phyloP scores from a whole-genome alignment of 225 moss, liverwort and hornwort genomes.

The Lunularia cruciata region DNA sequence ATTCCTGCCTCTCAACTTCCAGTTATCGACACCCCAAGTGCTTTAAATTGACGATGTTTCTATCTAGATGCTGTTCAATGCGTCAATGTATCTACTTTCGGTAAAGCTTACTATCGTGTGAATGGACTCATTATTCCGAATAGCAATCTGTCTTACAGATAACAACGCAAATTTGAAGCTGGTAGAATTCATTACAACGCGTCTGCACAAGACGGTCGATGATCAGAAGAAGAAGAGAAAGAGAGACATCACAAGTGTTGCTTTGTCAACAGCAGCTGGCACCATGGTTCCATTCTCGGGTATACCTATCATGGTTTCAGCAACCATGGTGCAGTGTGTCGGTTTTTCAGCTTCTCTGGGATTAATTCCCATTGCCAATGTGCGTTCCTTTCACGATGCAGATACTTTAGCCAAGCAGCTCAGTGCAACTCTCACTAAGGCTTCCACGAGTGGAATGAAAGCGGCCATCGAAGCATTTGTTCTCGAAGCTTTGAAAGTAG shows the following conservation, averaged over 20 bases:
- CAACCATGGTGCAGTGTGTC: constrained; percentile 54
- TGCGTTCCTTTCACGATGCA: constrained; percentile 40
- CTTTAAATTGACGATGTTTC: background rate
- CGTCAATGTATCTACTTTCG: background rate
- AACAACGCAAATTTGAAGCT: constrained; percentile 18
- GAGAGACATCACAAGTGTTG: constrained; percentile 44
- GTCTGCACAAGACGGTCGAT: constrained; percentile 32
- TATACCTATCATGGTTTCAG: constrained; percentile 50
- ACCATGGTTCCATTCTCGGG: constrained; percentile 50
- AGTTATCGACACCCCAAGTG: too few species aligned
- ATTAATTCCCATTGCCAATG: constrained; percentile 48
- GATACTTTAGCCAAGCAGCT: constrained; percentile 39
- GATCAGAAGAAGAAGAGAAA: constrained; percentile 43
- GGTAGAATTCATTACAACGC: constrained; percentile 39
- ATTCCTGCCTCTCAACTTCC: too few species aligned
- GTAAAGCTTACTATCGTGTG: background rate
- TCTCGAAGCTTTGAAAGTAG: constrained; percentile 32
- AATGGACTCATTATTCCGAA: background rate
- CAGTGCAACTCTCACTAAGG: constrained; percentile 33
- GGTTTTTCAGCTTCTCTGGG: constrained; percentile 42
- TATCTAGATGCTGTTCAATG: background rate
- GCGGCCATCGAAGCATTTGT: constrained; percentile 49
- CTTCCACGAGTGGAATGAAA: constrained; percentile 33
- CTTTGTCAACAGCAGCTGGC: constrained; percentile 31
- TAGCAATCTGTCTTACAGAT: constrained; percentile 21